Percentiles rank a stretch among this genome's conserved stretches.
These are phyloP conservation scores for Yamadazyma triangularis DNA, from an alignment of 1,139 yeast genomes.

Conservation along the genomic window DNA sequence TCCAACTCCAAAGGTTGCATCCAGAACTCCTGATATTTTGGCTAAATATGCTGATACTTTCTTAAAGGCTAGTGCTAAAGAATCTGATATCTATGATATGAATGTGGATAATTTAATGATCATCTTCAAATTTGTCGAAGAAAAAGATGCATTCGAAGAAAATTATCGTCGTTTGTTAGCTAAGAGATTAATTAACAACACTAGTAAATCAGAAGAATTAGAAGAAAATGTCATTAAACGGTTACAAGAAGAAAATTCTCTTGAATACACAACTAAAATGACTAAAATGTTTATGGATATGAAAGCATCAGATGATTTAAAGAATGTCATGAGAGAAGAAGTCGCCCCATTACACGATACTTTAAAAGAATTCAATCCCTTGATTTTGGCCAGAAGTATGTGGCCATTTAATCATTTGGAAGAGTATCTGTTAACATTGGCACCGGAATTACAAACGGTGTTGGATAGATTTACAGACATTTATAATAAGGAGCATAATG, in stretches of 20 bases:
- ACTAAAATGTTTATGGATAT: conserved; percentile 97
- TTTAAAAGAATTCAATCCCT: conserved; percentile 66
- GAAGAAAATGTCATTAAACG: conserved; percentile 86
- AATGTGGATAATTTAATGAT: conserved; percentile 82
- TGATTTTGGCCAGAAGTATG: conserved; percentile 79
- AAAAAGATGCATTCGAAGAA: conserved; percentile 93
- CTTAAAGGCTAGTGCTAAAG: conserved; percentile 70
- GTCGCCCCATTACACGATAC: conserved; percentile 27
- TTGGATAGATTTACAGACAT: conserved; percentile 64
- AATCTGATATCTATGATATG: conserved; percentile 66
- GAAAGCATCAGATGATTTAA: conserved; percentile 78
- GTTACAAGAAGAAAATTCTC: conserved; percentile 84
- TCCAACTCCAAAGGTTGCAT: conserved; percentile 32
- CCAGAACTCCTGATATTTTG: conserved; percentile 82
- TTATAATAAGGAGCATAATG: conserved; percentile 74
- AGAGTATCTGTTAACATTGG: conserved; percentile 39
- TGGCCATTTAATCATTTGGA: conserved; percentile 68
- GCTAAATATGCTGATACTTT: conserved; percentile 87
- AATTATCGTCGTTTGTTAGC: conserved; percentile 89
- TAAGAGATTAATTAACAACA: conserved; percentile 79
- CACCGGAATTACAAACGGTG: conserved; percentile 56
- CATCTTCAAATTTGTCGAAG: conserved; percentile 83
- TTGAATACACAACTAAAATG: conserved; percentile 90
- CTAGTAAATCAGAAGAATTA: conserved; percentile 77
- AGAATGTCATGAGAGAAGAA: conserved; percentile 56